A percentile compares a stretch with the other conserved stretches of the same genome.
These are phyloP conservation scores for Ogataea ganodermae DNA, from an alignment of 805 yeast genomes.

Conservation along the genomic window DNA sequence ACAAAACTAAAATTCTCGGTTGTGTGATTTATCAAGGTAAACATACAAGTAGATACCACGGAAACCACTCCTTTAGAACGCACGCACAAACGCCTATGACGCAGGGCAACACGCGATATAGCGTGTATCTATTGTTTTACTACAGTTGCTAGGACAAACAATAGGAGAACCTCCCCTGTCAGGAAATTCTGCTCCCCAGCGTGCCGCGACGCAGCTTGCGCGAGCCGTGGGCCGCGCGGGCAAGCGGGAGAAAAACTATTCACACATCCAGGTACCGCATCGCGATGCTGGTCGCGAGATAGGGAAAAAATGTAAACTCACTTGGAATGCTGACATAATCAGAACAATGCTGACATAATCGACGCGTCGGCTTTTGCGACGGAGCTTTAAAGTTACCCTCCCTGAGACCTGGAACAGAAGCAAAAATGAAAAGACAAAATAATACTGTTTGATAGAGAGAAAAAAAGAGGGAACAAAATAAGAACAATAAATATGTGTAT, in stretches of 20 bases:
- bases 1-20: constrained; percentile 5
- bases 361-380: not conserved
- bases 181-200: not conserved
- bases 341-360: not conserved
- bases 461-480: constrained; percentile 8
- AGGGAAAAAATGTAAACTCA: not conserved
- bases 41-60: not conserved
- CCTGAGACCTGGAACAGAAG: constrained; percentile 5
- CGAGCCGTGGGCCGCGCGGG: not conserved
- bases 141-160: not conserved
- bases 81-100: not conserved
- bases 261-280: not conserved
- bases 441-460: not conserved
- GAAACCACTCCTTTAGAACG: constrained; percentile 5
- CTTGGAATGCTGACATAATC: not conserved
- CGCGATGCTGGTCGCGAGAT: not conserved
- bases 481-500: not conserved
- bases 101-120: not conserved
- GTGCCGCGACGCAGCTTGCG: not conserved
- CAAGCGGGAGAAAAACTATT: not conserved
- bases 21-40: not conserved
- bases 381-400: not conserved
- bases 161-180: not conserved
- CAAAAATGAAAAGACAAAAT: not conserved
- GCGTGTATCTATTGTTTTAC: constrained; percentile 1